Percentiles rank a stretch among this genome's conserved stretches.
These are phyloP conservation scores for Alternaria sp. DNA, from an alignment of 2,329 filamentous ascomycete species.

Conservation along the genomic window DNA sequence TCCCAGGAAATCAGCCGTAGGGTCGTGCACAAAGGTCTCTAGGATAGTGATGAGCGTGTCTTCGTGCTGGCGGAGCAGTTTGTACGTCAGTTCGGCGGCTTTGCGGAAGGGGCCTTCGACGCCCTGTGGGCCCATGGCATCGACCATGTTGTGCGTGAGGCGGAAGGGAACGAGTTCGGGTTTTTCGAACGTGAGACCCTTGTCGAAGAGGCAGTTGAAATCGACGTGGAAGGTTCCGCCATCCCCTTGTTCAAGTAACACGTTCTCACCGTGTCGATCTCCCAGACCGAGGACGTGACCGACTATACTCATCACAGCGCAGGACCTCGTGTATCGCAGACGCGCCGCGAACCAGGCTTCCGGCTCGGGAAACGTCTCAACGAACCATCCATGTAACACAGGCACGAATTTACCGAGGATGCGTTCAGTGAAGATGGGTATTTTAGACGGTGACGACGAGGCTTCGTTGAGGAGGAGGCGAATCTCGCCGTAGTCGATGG, in stretches of 20 bases:
- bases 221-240: conserved; percentile 97
- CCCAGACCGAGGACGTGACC: conserved; percentile 92
- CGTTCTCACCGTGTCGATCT: conserved; percentile 96
- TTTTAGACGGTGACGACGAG: conserved; percentile 66
- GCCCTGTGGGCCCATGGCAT: conserved; percentile 94
- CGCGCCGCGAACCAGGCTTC: conserved; percentile 90
- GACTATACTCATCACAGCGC: conserved; percentile 99
- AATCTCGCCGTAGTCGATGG: conserved; percentile 68
- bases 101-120: conserved; percentile 91
- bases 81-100: conserved; percentile 86
- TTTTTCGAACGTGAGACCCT: conserved; percentile 92
- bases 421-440: conserved; percentile 72
- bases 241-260: conserved; percentile 90
- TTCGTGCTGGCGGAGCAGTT: conserved; percentile 85
- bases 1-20: conserved; percentile 86
- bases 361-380: conserved; percentile 91
- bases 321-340: conserved; percentile 87
- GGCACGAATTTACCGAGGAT: conserved; percentile 76
- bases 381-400: conserved; percentile 92
- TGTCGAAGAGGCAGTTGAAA: conserved; percentile 99
- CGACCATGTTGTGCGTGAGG: conserved; percentile 97
- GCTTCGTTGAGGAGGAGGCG: conserved; percentile 70
- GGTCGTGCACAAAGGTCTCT: conserved; percentile 96
- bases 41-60: conserved; percentile 97
- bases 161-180: conserved; percentile 96